Percentiles rank a stretch among this genome's conserved stretches.
Evolutionary conservation across 1,284 basidiomycete species (phyloP).

Genomic region (Leccinum holopus): DNA sequence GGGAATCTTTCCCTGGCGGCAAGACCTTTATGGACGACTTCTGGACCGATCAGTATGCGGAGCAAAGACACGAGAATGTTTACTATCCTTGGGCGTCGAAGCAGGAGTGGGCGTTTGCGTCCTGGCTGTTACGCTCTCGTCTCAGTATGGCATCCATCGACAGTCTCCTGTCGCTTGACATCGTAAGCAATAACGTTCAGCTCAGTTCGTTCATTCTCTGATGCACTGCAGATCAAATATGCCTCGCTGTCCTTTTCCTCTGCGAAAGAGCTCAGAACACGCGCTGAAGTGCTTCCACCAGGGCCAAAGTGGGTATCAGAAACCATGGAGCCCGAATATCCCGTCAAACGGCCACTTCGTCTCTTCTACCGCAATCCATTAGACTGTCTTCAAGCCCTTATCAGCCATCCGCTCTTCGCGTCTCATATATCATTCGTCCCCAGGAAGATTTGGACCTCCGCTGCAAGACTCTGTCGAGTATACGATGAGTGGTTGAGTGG

Average conservation of each 20-base stretch:
- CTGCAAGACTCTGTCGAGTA: not conserved
- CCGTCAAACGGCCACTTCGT: not conserved
- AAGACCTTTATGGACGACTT: not conserved
- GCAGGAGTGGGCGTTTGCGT: not conserved
- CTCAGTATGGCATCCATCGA: not conserved
- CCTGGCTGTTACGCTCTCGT: not conserved
- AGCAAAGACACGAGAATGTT: not conserved
- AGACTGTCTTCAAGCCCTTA: too few relatives aligned
- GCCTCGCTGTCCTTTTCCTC: not conserved
- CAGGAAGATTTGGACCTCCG: slow-evolving; percentile 4
- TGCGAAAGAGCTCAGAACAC: not conserved
- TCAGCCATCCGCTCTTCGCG: too few relatives aligned
- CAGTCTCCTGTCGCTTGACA: not conserved
- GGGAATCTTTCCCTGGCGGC: not conserved
- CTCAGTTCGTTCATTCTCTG: not conserved
- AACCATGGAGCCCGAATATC: not conserved
- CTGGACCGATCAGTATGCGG: not conserved
- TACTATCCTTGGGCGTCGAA: not conserved
- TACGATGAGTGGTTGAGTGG: slow-evolving; percentile 5
- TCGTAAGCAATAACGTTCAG: not conserved
- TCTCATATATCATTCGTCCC: slow-evolving; percentile 6
- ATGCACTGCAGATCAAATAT: not conserved
- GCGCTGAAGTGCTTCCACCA: not conserved
- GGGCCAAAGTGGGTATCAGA: not conserved
- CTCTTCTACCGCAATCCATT: too few relatives aligned